phyloP scores from a whole-genome alignment of 1,284 basidiomycete species.

The Ceratobasidium papillatum region DNA sequence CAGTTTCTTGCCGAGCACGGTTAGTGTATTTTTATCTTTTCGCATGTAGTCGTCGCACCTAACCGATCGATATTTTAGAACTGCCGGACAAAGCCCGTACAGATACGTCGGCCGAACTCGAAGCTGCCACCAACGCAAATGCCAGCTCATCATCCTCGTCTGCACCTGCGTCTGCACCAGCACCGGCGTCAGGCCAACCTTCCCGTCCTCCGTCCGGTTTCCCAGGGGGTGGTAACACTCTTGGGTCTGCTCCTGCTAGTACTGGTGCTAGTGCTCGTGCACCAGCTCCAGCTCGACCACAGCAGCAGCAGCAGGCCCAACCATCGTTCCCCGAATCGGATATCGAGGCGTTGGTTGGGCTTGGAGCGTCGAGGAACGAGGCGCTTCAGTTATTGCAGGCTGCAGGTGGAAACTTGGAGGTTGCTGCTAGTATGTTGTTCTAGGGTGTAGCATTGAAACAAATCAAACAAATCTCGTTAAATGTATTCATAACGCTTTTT shows the following conservation, averaged over 20 bases:
- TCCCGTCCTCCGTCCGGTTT: conserved; percentile 3
- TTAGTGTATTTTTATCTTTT: not conserved
- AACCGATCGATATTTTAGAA: conserved; percentile 38
- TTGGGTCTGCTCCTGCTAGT: not conserved
- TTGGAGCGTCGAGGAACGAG: conserved; percentile 78
- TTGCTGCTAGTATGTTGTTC: conserved; percentile 89
- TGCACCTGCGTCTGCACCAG: not conserved
- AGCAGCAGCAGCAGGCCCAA: conserved; percentile 9
- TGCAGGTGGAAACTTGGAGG: conserved; percentile 85
- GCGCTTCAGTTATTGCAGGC: conserved; percentile 82
- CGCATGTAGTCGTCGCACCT: not conserved
- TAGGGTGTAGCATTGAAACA: not conserved
- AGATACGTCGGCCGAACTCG: conserved; percentile 37
- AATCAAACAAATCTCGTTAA: not conserved
- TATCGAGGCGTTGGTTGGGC: conserved; percentile 68
- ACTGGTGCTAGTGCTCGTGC: not conserved
- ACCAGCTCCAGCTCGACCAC: not conserved
- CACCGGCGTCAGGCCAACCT: not conserved
- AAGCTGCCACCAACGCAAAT: conserved; percentile 11
- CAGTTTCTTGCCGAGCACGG: conserved; percentile 93
- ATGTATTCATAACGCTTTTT: not conserved
- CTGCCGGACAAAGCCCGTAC: conserved; percentile 81
- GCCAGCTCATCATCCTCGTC: conserved; percentile 17
- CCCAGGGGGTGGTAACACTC: conserved; percentile 11
- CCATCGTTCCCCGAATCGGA: conserved; percentile 63